Conservation (phyloP, 108 stramenopile genomes). For the Pseudonitzschia delicatissima region DNA sequence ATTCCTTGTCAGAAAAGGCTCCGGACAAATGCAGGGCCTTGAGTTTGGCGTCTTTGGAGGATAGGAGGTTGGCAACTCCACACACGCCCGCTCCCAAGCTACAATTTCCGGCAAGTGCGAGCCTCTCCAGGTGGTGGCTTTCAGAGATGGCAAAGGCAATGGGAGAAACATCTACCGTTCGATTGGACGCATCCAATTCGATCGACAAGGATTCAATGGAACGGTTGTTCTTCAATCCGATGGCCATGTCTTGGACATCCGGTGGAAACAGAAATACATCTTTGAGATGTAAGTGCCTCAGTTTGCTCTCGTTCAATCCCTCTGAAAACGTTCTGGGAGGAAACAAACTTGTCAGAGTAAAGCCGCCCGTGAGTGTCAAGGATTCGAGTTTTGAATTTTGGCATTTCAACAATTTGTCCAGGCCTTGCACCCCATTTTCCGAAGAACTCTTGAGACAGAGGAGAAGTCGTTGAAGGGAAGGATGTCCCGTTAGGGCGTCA, state of each 20-base stretch:
- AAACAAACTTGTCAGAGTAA: conserved; percentile 11
- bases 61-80: background rate
- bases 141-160: conserved; percentile 10
- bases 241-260: conserved; percentile 6
- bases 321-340: background rate
- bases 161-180: background rate
- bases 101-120: conserved; percentile 11
- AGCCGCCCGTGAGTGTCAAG: conserved; percentile 8
- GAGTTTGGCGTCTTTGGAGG: conserved; percentile 1
- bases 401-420: background rate
- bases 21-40: conserved; percentile 12
- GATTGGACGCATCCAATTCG: conserved; percentile 5
- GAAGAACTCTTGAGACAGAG: conserved; percentile 11
- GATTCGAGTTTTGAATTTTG: conserved; percentile 10
- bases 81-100: conserved; percentile 1
- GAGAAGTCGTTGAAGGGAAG: conserved; percentile 5
- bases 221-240: background rate
- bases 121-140: conserved; percentile 2
- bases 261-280: conserved; percentile 4
- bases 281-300: conserved; percentile 5
- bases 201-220: conserved; percentile 14
- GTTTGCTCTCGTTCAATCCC: background rate
- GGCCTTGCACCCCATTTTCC: conserved; percentile 8
- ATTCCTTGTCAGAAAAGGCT: conserved; percentile 4
- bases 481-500: background rate